Conservation (phyloP, 176 grass and related monocot genomes). For the Zoysia japonica region DNA sequence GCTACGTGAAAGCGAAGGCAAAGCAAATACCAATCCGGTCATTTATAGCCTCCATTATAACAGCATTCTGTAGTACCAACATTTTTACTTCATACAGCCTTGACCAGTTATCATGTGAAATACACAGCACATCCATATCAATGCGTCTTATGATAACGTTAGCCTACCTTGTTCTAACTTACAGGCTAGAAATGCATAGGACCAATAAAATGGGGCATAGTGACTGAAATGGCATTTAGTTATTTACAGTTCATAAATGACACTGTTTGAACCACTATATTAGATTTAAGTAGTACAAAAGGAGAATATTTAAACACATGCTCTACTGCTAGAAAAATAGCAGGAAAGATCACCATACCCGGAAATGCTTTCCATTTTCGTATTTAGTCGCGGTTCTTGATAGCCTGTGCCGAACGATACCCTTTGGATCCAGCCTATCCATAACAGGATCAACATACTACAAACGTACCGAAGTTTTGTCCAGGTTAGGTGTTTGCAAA, state of each 20-base stretch:
- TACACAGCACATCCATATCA: constrained; percentile 14
- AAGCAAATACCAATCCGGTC: too few species aligned
- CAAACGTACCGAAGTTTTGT: constrained; percentile 35
- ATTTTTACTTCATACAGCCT: not conserved
- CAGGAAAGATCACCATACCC: constrained; percentile 53
- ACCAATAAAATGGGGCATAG: not conserved
- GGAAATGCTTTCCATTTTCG: constrained; percentile 82
- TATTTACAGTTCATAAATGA: not conserved
- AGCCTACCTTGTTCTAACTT: not conserved
- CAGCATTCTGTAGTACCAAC: not conserved
- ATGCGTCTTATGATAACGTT: constrained; percentile 7
- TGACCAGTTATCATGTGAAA: constrained; percentile 9
- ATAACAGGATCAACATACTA: constrained; percentile 98
- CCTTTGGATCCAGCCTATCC: constrained; percentile 93
- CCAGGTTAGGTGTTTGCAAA: constrained; percentile 35
- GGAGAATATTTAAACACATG: constrained; percentile 1
- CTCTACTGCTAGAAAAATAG: constrained; percentile 37
- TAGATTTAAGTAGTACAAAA: constrained; percentile 11
- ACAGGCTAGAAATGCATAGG: constrained; percentile 3
- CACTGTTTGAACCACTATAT: constrained; percentile 13
- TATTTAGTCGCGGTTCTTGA: constrained; percentile 96
- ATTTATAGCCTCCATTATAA: not conserved
- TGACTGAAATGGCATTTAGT: not conserved
- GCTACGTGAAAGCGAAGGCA: too few species aligned
- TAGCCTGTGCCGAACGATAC: constrained; percentile 69